These are phyloP conservation scores for Alternaria sp. DNA, from an alignment of 2,329 filamentous ascomycete species.

Conservation along the genomic window DNA sequence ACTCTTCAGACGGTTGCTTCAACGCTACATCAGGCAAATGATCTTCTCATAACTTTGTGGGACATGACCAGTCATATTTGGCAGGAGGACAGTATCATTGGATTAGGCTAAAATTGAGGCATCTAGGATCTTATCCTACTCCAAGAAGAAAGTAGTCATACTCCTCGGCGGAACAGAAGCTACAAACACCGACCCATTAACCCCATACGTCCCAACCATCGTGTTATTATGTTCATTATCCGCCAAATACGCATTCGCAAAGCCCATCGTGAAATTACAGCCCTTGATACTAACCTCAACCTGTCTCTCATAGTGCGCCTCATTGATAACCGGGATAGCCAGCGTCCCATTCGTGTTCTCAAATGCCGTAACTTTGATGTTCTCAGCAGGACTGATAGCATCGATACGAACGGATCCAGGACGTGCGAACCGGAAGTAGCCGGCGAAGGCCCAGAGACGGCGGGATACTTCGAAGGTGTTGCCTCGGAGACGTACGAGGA, in stretches of 20 bases:
- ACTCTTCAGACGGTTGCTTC: not conserved
- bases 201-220: constrained; percentile 1
- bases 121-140: not conserved
- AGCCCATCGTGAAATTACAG: not conserved
- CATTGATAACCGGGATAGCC: constrained; percentile 41
- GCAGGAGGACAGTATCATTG: not conserved
- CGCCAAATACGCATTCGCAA: constrained; percentile 7
- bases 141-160: constrained; percentile 10
- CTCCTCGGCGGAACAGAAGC: not conserved
- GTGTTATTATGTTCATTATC: constrained; percentile 13
- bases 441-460: constrained; percentile 49
- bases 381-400: constrained; percentile 26
- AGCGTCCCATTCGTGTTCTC: constrained; percentile 33
- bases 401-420: constrained; percentile 45
- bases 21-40: not conserved
- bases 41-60: not conserved
- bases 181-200: not conserved
- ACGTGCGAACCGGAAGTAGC: constrained; percentile 44
- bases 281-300: constrained; percentile 2
- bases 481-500: constrained; percentile 29
- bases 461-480: constrained; percentile 37
- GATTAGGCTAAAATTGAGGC: not conserved
- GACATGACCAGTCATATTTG: not conserved
- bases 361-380: constrained; percentile 36
- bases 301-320: constrained; percentile 18